Evolutionary conservation across 164 flowering plant species (phyloP).

Genomic region (Berberis vulgaris): DNA sequence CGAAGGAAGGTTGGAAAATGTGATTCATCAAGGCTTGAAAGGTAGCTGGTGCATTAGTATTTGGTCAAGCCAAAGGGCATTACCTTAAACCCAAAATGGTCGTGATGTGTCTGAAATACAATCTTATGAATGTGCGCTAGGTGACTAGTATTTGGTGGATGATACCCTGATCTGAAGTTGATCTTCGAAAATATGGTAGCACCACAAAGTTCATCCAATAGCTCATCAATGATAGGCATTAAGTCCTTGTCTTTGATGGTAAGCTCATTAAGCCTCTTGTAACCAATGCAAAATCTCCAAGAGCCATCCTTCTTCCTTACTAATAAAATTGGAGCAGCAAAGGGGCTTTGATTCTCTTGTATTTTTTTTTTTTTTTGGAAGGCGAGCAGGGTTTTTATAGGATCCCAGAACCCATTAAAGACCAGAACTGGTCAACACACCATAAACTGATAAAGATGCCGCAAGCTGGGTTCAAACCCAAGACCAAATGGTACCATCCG

Average conservation of each 20-base stretch:
- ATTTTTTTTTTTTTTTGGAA: too few relatives aligned
- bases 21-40: conserved; percentile 1
- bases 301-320: background rate
- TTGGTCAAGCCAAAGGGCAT: conserved; percentile 1
- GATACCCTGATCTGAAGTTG: background rate
- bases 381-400: too few relatives aligned
- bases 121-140: background rate
- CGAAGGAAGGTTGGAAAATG: background rate
- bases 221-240: background rate
- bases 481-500: too few relatives aligned
- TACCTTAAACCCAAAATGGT: background rate
- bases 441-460: too few relatives aligned
- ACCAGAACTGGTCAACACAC: too few relatives aligned
- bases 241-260: background rate
- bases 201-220: background rate
- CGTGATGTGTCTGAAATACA: background rate
- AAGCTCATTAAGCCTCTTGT: background rate
- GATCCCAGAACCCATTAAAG: too few relatives aligned
- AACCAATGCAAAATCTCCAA: background rate
- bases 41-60: background rate
- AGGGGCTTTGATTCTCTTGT: background rate
- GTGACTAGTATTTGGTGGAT: background rate
- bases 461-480: too few relatives aligned
- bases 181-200: background rate
- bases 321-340: background rate